Evolutionary conservation across 805 yeast species (phyloP).

Genomic region (Groenewaldozyma salmanticensis): DNA sequence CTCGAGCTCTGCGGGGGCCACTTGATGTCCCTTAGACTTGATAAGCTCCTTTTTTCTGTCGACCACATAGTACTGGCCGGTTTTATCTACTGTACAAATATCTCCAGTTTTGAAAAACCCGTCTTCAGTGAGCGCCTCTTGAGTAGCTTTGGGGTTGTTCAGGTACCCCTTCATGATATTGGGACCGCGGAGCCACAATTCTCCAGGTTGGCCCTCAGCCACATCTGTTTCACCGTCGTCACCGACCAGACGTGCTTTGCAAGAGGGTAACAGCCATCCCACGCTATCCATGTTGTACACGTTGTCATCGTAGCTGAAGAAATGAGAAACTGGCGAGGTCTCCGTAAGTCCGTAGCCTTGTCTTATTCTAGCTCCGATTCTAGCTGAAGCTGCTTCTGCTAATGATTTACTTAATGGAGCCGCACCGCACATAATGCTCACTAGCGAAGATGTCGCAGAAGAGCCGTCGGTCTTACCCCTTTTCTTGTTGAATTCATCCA

Average conservation of each 20-base stretch:
- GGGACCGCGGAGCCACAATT: slow-evolving; percentile 69
- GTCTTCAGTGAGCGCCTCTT: slow-evolving; percentile 61
- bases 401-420: slow-evolving; percentile 78
- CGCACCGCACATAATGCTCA: slow-evolving; percentile 81
- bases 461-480: slow-evolving; percentile 92
- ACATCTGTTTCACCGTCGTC: slow-evolving; percentile 85
- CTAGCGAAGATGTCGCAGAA: slow-evolving; percentile 88
- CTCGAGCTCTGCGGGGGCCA: slow-evolving; percentile 92
- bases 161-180: slow-evolving; percentile 69
- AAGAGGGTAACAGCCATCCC: slow-evolving; percentile 74
- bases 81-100: slow-evolving; percentile 82
- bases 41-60: slow-evolving; percentile 95
- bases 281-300: slow-evolving; percentile 62
- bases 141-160: slow-evolving; percentile 74
- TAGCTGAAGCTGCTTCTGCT: slow-evolving; percentile 65
- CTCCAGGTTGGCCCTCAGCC: slow-evolving; percentile 90
- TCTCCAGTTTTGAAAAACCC: slow-evolving; percentile 98
- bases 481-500: slow-evolving; percentile 71
- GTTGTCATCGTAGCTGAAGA: slow-evolving; percentile 88
- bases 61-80: slow-evolving; percentile 72
- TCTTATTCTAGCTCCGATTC: slow-evolving; percentile 74
- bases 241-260: slow-evolving; percentile 83
- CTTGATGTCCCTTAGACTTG: slow-evolving; percentile 86
- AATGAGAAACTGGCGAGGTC: slow-evolving; percentile 80
- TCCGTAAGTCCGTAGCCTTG: slow-evolving; percentile 96